These are phyloP conservation scores for Globisporangium acanthophoron DNA, from an alignment of 352 stramenopile species.

Conservation along the genomic window DNA sequence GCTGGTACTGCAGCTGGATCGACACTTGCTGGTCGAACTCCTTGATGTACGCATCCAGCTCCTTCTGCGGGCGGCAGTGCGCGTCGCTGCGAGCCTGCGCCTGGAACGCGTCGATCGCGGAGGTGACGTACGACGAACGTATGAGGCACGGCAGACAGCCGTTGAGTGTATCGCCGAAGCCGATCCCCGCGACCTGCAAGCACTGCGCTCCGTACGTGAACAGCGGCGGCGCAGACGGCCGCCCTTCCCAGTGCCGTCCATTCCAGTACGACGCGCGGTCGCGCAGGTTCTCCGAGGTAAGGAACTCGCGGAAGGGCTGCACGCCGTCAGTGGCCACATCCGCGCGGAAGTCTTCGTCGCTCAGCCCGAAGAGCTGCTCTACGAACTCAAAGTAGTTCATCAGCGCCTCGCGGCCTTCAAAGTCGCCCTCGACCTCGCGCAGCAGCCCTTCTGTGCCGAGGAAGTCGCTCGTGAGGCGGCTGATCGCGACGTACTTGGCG, in stretches of 20 bases:
- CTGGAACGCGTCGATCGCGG: conserved; percentile 41
- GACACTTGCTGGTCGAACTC: conserved; percentile 76
- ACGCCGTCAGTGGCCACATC: conserved; percentile 4
- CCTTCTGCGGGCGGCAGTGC: conserved; percentile 60
- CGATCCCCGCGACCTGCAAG: conserved; percentile 35
- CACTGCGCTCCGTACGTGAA: conserved; percentile 77
- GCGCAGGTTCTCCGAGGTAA: conserved; percentile 33
- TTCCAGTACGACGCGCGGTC: conserved; percentile 81
- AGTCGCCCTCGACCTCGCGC: conserved; percentile 73
- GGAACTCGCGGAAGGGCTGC: conserved; percentile 40
- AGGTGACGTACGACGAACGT: conserved; percentile 46
- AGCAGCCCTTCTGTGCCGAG: conserved; percentile 69
- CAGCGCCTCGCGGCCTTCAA: conserved; percentile 69
- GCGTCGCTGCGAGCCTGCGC: conserved; percentile 15
- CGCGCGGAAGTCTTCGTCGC: conserved; percentile 35
- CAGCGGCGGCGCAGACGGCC: conserved; percentile 45
- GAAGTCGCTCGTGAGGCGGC: conserved; percentile 87
- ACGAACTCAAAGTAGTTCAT: conserved; percentile 69
- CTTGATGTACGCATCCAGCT: conserved; percentile 77
- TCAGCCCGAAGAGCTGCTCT: conserved; percentile 61
- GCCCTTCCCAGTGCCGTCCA: conserved; percentile 69
- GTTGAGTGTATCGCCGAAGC: conserved; percentile 11
- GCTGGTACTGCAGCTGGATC: conserved; percentile 73
- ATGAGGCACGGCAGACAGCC: conserved; percentile 61
- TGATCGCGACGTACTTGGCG: conserved; percentile 94